Evolutionary conservation across 1,139 yeast species (phyloP).

Genomic region (Diutina sp.): DNA sequence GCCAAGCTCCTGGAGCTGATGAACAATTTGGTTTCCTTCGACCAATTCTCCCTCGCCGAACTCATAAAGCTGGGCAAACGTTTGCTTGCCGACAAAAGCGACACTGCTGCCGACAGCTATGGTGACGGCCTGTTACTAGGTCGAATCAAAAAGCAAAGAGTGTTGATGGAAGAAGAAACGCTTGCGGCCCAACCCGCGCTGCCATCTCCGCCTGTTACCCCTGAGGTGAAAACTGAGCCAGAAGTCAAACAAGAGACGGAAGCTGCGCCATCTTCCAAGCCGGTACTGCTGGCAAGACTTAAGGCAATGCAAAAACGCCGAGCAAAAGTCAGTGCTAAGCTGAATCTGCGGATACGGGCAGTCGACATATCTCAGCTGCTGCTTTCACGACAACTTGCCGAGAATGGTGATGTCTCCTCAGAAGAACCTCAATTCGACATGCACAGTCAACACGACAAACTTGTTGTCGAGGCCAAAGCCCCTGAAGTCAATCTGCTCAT

Average conservation of each 20-base stretch:
- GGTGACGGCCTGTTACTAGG: background rate
- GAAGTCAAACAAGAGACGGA: constrained; percentile 4
- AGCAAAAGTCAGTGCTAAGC: constrained; percentile 72
- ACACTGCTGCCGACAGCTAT: constrained; percentile 13
- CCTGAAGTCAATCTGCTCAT: constrained; percentile 59
- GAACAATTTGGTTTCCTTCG: constrained; percentile 41
- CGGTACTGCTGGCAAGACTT: constrained; percentile 49
- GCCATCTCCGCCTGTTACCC: constrained; percentile 3
- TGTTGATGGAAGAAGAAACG: constrained; percentile 7
- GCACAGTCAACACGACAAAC: constrained; percentile 67
- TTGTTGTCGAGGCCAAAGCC: constrained; percentile 72
- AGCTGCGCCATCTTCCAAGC: constrained; percentile 3
- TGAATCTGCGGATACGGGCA: constrained; percentile 38
- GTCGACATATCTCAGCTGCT: constrained; percentile 75
- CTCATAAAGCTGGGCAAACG: constrained; percentile 60
- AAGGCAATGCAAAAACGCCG: constrained; percentile 89
- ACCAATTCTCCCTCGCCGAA: constrained; percentile 49
- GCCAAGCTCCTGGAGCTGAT: constrained; percentile 33
- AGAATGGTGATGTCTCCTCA: constrained; percentile 12
- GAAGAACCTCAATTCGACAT: constrained; percentile 32
- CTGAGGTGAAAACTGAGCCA: constrained; percentile 2
- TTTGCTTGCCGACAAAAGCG: constrained; percentile 36
- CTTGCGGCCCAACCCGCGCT: background rate
- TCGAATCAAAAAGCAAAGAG: background rate
- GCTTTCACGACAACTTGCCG: constrained; percentile 47